phyloP scores from a whole-genome alignment of 2,329 filamentous ascomycete species.

The Lasiodiplodia hormozganensis region DNA sequence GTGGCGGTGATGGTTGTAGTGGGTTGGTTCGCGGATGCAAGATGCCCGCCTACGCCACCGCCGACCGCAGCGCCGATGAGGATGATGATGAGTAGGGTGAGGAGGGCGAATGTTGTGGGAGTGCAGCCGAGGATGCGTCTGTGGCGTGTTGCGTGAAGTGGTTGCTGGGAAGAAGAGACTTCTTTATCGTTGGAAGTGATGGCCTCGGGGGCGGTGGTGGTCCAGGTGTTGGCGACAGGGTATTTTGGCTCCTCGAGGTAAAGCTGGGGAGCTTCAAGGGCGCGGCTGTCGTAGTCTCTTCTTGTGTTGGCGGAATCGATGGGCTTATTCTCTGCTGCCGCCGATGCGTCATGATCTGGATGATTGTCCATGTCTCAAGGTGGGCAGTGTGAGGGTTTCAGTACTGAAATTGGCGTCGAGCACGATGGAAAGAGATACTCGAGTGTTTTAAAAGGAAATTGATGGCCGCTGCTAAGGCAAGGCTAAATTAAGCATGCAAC shows the following conservation, averaged over 20 bases:
- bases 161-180: neutral
- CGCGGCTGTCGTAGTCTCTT: neutral
- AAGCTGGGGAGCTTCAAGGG: neutral
- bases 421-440: neutral
- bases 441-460: neutral
- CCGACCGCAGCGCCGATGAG: constrained; percentile 6
- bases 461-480: neutral
- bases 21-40: neutral
- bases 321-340: neutral
- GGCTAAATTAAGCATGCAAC: constrained; percentile 12
- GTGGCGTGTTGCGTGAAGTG: neutral
- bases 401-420: neutral
- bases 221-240: neutral
- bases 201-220: neutral
- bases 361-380: neutral
- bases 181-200: neutral
- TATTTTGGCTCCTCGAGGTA: neutral
- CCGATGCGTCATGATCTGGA: neutral
- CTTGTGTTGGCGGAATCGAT: neutral
- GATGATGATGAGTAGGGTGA: neutral
- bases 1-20: neutral
- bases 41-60: neutral
- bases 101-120: neutral
- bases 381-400: neutral
- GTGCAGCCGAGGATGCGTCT: neutral